Evolutionary conservation across 306 rosid species (phyloP), one percentile per base, ranked within the genome.

Genomic region (Macrotyloma uniflorum): DNA sequence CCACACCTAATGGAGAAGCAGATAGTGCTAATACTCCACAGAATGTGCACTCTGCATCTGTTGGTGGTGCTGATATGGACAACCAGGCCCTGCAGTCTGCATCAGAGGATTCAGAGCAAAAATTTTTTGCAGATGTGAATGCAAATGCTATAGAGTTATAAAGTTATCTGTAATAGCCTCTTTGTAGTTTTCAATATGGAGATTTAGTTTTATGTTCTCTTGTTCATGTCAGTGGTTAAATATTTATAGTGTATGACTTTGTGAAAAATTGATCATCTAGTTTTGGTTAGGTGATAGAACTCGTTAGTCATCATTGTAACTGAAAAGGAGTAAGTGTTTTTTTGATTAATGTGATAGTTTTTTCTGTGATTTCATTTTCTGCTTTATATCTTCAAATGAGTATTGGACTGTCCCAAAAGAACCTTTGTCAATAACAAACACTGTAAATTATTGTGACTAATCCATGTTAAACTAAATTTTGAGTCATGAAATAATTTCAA

Each of bases 81-180:
- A 4, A 8, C 20, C 61, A 65, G 20, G 15, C n/a, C 33, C 12
- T 64, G 16, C 67, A 46, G 14, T 49, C 75, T 0, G 67, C 16
- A 18, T 7, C 68, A 30, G 64, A 23, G 50, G 54, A 70, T 5
- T 5, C 53, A 53, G 67, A 72, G 2, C 67, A n/a, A 23, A 23
- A 16, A 74, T 54, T 18, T 2, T 70, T 50, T 24, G 54, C 70
- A 26, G 77, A 78, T 33, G 28, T 70, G 35, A 50, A 78, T 67
- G 47, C 71, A 6, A 51, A 8, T 75, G 64, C 18, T 6, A 64
- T 69, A 42, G 11, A 71, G 55, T 11, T 55, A n/a, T 74, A 15
- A 71, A 43, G 40, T 45, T 23, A 42, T 38, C 47, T 28, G 23
- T 4, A n/a, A 18, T 54, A 58, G 45, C 19, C 49, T 2, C 36